Evolutionary conservation across 2,329 filamentous ascomycete genomes (phyloP).

Genomic region (Laburnicola sp.): DNA sequence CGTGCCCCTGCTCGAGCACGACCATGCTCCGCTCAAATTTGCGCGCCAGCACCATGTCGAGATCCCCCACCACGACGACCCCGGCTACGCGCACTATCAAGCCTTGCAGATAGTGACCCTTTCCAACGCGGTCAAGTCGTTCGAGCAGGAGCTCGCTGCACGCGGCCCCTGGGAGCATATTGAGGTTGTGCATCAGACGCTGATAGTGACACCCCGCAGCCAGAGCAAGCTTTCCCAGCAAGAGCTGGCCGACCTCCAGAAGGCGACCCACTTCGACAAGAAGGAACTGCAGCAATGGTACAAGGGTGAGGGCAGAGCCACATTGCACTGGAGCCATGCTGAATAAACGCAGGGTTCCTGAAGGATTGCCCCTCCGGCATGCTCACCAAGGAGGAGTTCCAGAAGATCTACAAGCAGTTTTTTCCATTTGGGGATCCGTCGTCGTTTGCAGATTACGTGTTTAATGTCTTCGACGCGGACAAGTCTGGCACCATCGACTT

Average conservation of each 20-base stretch:
- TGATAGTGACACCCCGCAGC: slow-evolving; percentile 57
- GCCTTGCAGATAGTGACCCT: slow-evolving; percentile 28
- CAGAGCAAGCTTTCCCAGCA: slow-evolving; percentile 98
- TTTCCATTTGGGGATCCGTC: slow-evolving; percentile 98
- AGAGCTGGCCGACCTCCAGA: slow-evolving; percentile 92
- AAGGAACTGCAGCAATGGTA: slow-evolving; percentile 99
- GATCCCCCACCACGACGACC: slow-evolving; percentile 28
- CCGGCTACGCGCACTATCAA: slow-evolving; percentile 33
- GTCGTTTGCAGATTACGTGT: slow-evolving; percentile 97
- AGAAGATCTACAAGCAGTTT: slow-evolving; percentile 99
- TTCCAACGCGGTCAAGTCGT: slow-evolving; percentile 27
- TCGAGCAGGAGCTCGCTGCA: slow-evolving; percentile 29
- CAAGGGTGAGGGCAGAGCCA: slow-evolving; percentile 67
- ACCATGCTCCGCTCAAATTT: slow-evolving; percentile 35
- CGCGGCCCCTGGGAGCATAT: slow-evolving; percentile 26
- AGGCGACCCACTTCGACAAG: slow-evolving; percentile 98
- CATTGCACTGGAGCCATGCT: slow-evolving; percentile 13
- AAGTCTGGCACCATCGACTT: slow-evolving; percentile 98
- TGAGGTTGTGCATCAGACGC: slow-evolving; percentile 32
- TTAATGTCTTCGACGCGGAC: slow-evolving; percentile 98
- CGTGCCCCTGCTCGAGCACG: slow-evolving; percentile 28
- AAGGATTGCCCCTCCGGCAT: slow-evolving; percentile 98
- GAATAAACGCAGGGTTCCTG: slow-evolving; percentile 71
- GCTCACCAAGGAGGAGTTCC: slow-evolving; percentile 97
- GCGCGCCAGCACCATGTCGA: slow-evolving; percentile 30